phyloP scores from a whole-genome alignment of 768 basidiomycete genomes.

The Lactarius hengduanensis region DNA sequence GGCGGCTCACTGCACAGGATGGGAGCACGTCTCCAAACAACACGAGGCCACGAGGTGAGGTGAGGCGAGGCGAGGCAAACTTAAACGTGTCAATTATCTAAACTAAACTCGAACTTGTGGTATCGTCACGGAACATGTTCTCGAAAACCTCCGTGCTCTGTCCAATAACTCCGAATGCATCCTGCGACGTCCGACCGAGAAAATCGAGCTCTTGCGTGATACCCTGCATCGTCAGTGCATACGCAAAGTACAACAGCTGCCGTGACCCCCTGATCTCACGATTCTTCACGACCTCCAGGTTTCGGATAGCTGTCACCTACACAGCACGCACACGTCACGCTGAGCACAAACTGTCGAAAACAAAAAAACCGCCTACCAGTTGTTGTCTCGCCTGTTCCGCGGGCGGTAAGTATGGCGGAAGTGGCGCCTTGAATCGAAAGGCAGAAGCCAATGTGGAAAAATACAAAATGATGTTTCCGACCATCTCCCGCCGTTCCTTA shows the following conservation, averaged over 20 bases:
- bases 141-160: conserved; percentile 82
- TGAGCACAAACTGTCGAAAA: background rate
- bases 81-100: background rate
- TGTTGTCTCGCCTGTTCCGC: conserved; percentile 81
- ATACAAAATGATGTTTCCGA: conserved; percentile 89
- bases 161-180: conserved; percentile 91
- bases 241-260: conserved; percentile 91
- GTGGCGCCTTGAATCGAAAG: conserved; percentile 81
- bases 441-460: conserved; percentile 78
- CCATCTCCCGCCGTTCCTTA: conserved; percentile 87
- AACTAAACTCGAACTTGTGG: background rate
- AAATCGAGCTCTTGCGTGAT: conserved; percentile 86
- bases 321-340: background rate
- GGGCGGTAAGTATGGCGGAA: conserved; percentile 96
- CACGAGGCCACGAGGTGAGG: background rate
- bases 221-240: conserved; percentile 91
- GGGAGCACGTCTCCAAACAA: no score
- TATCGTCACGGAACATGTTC: conserved; percentile 52
- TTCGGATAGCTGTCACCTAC: conserved; percentile 79
- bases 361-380: conserved; percentile 48
- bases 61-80: background rate
- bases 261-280: conserved; percentile 78
- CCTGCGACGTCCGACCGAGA: conserved; percentile 78
- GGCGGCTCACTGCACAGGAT: background rate
- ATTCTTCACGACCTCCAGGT: conserved; percentile 84